Evolutionary conservation across 441 rosid species (phyloP), one percentile per base, ranked within the genome.

Genomic region (Geranium incanum): DNA sequence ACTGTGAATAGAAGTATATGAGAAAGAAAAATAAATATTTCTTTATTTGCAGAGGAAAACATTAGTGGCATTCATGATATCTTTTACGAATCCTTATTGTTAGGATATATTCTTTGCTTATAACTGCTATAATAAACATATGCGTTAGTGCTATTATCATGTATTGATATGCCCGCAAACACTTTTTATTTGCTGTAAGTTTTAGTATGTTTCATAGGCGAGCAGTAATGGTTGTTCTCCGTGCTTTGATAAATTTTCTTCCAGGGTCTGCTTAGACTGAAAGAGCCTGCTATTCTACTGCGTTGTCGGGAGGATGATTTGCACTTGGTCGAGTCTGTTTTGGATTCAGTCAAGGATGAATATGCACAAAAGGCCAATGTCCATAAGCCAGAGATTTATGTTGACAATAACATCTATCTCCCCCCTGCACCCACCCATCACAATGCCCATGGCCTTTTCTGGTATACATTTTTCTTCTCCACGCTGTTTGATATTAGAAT

Each of bases 211-310:
- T 39, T 60, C 11, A 60, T 9, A n/a, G 68, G 39, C 7, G 0
- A 9, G 9, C 0, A 4, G 43, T 66, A 13, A 33, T 36, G 37
- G 15, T 36, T 45, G 15, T 33, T 33, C 3, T 36, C 19, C 11
- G 68, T 37, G 36, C 68, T 65, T 15, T 9, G 28, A 7, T 38
- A 70, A 65, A 59, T 72, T 6, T 72, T 37, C 70, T 6, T 78
- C 6, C 81, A 94, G 97, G 85, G 97, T 75, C 87, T 92, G 83
- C 85, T 94, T 73, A 86, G 99, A 74, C 78, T 92, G 81, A 92
- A 89, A 81, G 99, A 94, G 81, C 94, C 97, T 78, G 84, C 95
- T 68, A 96, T 94, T 64, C 80, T 94, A 71, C 76, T 94, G 67
- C 96, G 97, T 60, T 94, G 99, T 73, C 89, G 94, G 71, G 62